Conservation (phyloP, 352 stramenopile species). For the Phytophthora podocarpi region DNA sequence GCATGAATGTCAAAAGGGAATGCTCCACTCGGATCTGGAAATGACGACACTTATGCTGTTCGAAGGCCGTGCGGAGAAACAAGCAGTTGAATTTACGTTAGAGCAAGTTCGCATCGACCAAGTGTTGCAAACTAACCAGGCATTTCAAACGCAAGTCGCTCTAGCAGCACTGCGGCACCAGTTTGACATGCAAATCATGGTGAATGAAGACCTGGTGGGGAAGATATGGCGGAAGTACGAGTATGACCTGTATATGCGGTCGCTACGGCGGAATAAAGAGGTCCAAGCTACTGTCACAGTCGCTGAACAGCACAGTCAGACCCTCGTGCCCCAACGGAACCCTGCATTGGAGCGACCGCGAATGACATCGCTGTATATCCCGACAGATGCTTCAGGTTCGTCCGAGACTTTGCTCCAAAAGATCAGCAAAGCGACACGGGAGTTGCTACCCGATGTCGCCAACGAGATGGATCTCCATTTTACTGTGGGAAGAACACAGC, state of each 20-base stretch:
- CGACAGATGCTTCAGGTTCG: conserved; percentile 30
- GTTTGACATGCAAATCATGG: conserved; percentile 57
- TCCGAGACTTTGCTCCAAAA: conserved; percentile 60
- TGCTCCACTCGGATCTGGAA: conserved; percentile 59
- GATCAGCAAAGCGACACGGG: conserved; percentile 55
- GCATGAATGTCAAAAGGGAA: conserved; percentile 54
- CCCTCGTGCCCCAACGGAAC: conserved; percentile 67
- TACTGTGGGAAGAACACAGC: conserved; percentile 10
- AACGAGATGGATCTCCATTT: conserved; percentile 38
- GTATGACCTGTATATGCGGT: conserved; percentile 63
- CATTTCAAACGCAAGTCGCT: conserved; percentile 46
- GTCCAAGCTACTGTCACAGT: conserved; percentile 64
- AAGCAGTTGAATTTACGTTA: conserved; percentile 23
- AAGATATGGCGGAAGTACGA: conserved; percentile 70
- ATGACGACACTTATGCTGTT: conserved; percentile 31
- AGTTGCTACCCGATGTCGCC: conserved; percentile 53
- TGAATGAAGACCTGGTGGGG: conserved; percentile 57
- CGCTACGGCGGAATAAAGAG: conserved; percentile 55
- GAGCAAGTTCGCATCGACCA: conserved; percentile 51
- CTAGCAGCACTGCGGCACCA: conserved; percentile 45
- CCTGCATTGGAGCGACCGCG: conserved; percentile 64
- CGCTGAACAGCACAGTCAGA: conserved; percentile 49
- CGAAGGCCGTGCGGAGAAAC: conserved; percentile 22
- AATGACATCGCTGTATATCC: conserved; percentile 53
- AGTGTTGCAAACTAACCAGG: conserved; percentile 50